Evolutionary conservation across 1,284 basidiomycete species (phyloP), one percentile per base, ranked within the genome.

Genomic region (Rhodotorula sp.): DNA sequence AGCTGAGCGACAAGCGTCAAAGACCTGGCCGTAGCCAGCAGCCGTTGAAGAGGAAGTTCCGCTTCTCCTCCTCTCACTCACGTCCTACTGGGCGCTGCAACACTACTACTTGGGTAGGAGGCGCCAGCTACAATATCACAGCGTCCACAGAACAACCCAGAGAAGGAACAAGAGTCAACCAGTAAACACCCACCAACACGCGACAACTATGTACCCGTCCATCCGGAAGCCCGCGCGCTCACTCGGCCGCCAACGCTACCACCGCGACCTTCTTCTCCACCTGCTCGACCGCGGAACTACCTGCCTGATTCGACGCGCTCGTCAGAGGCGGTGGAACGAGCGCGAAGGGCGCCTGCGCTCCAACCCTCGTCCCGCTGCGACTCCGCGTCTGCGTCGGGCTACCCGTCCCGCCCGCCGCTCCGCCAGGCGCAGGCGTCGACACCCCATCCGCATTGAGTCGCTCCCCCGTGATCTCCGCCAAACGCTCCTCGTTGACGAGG

Each of bases 401-500:
- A 27, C 19, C 56, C 51, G 61, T 52, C 22, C 54, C 65, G 24
- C 36, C 65, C n/a, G 47, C 53, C 49, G 27, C 51, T 4, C 44
- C 52, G 20, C 53, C 59, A 19, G 48, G 34, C 30, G 44, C 59
- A 10, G 59, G 64, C 15, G 61, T 63, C 39, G 51, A 46, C 19
- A 47, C 55, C 17, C 68, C 63, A 20, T 39, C 57, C 36, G 46
- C 57, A n/a, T 57, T 44, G 30, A 56, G 49, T 4, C 61, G 61
- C 36, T 70, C 71, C 27, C 74, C 74, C 48, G 69, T 75, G 17
- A 75, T 47, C 52, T 75, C 71, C 29, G 56, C 62, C 48, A 75
- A 49, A 9, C 74, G 68, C 30, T 75, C 74, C 51, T 75, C 74
- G 60, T 75, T 75, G 69, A 75, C 70, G 20, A 75, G 61, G 62